These are phyloP conservation scores for Ganoderma lingzhi DNA, from an alignment of 1,284 basidiomycete species.

Conservation along the genomic window DNA sequence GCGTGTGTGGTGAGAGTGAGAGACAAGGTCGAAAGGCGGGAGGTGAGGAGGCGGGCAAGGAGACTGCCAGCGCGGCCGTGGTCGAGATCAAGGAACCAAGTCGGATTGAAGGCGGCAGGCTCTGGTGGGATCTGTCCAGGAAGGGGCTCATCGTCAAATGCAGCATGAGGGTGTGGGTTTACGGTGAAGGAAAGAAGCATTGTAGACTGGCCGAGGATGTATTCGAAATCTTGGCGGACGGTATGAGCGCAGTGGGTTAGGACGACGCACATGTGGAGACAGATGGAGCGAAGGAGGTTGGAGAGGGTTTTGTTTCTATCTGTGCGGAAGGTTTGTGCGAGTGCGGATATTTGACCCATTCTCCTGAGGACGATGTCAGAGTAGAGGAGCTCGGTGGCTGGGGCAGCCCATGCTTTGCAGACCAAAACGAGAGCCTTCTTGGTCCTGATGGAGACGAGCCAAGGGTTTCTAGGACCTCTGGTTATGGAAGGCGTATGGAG, in stretches of 20 bases:
- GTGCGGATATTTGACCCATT: slow-evolving; percentile 15
- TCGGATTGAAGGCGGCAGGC: neutral
- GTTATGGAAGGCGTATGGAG: too few species aligned
- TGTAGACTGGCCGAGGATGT: neutral
- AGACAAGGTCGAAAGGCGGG: neutral
- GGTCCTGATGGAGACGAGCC: too few species aligned
- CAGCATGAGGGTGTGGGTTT: neutral
- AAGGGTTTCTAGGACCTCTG: too few species aligned
- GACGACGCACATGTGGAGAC: neutral
- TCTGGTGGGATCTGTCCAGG: neutral
- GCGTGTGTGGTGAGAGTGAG: neutral
- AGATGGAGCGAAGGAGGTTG: neutral
- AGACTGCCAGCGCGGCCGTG: neutral
- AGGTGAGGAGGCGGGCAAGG: neutral
- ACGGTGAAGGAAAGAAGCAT: neutral
- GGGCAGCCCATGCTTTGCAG: slow-evolving; percentile 11
- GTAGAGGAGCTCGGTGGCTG: slow-evolving; percentile 14
- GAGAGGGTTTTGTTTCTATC: neutral
- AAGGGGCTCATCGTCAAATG: neutral
- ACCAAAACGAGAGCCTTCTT: too few species aligned
- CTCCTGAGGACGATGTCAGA: slow-evolving; percentile 14
- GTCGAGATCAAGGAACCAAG: neutral
- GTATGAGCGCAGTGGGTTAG: neutral
- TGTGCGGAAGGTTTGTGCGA: slow-evolving; percentile 3
- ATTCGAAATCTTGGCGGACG: neutral